Base-by-base conservation (phyloP, 768 basidiomycete genomes). In the Cyclocybe aegerita region DNA sequence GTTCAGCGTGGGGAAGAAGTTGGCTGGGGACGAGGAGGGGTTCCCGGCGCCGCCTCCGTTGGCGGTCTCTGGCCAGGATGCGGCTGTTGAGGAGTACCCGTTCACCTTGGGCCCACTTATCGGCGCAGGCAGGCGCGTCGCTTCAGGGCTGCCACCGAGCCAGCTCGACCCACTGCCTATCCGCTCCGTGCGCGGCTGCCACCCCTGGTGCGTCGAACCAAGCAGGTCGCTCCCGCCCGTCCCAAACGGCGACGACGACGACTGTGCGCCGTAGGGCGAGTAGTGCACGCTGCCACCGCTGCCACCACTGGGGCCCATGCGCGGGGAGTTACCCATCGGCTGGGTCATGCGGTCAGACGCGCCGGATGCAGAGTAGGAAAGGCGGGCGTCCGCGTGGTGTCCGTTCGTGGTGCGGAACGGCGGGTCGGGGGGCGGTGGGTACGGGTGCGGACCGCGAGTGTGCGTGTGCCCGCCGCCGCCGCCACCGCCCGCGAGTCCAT, bases 1-100 rank as follows among this genome's bases (percentile, higher is more conserved):
- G 54, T 65, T 81, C 35, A 83, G 72, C 11, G 83, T 84, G 37
- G 79, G 77, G 61, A 85, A 77, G 59, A 61, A 76, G 39, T 65
- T 60, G 34, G 23, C 23, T 2, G 57, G 31, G 4, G 64, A 59
- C 9, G 43, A 52, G 15, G 54, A 50, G 9, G 58, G 34, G 49
- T 45, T 56, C 38, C 58, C 31, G 39, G 53, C 47, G 6, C 50
- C 31, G 47, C 32, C 39, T 34, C 43, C 50, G 43, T 58, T 56
- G 34, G 41, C 39, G 12, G 64, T 39, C 52, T 42, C 36, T 8
- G 58, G 38, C 56, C 65, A 63, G 1, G 59, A 39, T 23, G 57
- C 48, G 2, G 53, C 34, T 39, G 52, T 34, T n/a, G 56, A 38
- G 6, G 60, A 51, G 46, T 59, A 61, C 7, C 51, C 43, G 34